These are phyloP conservation scores for Tetraselmis striata DNA, from an alignment of 139 green algal species.

Conservation along the genomic window DNA sequence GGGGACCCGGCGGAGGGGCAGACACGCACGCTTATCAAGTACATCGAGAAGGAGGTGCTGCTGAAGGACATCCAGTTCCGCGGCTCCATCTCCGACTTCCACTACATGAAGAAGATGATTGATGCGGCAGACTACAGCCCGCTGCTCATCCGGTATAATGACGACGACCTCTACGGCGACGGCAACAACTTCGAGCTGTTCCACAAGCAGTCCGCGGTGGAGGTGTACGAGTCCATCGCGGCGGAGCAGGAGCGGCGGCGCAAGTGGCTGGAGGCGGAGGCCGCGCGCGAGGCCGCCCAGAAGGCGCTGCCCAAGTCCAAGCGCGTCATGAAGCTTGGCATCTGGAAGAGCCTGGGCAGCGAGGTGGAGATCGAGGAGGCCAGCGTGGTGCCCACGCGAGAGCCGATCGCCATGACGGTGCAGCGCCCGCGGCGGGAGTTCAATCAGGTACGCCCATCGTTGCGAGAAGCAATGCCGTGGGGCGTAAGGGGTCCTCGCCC, in stretches of 20 bases:
- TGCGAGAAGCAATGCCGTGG: too few relatives aligned
- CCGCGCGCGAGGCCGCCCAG: slow-evolving; percentile 3
- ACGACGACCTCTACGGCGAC: slow-evolving; percentile 72
- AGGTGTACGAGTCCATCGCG: slow-evolving; percentile 21
- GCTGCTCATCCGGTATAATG: slow-evolving; percentile 51
- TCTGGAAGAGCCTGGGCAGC: slow-evolving; percentile 11
- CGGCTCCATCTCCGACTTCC: slow-evolving; percentile 75
- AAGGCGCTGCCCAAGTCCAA: slow-evolving; percentile 17
- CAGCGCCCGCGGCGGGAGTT: slow-evolving; percentile 44
- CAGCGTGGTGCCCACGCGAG: slow-evolving; percentile 18
- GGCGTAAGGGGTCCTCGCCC: too few relatives aligned
- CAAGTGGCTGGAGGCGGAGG: slow-evolving; percentile 10
- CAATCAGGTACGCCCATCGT: too few relatives aligned
- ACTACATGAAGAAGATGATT: slow-evolving; percentile 53
- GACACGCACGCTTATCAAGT: slow-evolving; percentile 4
- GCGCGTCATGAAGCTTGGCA: slow-evolving; percentile 6
- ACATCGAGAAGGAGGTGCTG: slow-evolving; percentile 45
- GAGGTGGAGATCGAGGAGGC: slow-evolving; percentile 52
- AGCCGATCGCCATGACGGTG: slow-evolving; percentile 35
- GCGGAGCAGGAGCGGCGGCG: slow-evolving; percentile 16
- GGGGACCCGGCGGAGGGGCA: not conserved
- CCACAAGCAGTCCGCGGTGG: slow-evolving; percentile 14
- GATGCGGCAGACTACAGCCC: slow-evolving; percentile 50
- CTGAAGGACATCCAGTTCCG: slow-evolving; percentile 74
- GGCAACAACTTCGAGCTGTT: slow-evolving; percentile 74